Conservation (phyloP, 2,329 filamentous ascomycete species). For the Hypoxylon sp. region DNA sequence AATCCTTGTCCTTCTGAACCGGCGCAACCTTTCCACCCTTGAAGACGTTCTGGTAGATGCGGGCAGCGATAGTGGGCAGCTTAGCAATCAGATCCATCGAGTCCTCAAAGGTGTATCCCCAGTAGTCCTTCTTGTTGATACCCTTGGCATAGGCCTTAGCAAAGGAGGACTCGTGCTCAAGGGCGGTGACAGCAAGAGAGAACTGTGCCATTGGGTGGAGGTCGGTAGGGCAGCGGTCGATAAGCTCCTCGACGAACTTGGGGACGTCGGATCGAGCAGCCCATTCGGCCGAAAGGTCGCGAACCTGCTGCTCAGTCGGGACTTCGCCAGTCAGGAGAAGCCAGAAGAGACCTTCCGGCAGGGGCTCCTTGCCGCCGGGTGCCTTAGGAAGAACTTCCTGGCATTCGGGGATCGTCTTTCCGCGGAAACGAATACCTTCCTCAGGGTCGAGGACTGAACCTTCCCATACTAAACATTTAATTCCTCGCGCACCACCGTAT, state of each 20-base stretch:
- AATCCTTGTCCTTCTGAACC: conserved; percentile 99
- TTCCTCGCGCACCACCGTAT: conserved; percentile 98
- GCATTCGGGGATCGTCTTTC: conserved; percentile 99
- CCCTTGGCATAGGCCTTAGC: conserved; percentile 99
- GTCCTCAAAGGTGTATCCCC: conserved; percentile 99
- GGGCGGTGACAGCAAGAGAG: conserved; percentile 95
- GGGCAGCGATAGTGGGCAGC: conserved; percentile 96
- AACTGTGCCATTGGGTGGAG: conserved; percentile 99
- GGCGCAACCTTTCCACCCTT: conserved; percentile 98
- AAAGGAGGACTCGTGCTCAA: conserved; percentile 98
- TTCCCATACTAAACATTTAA: conserved; percentile 99
- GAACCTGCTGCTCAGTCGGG: conserved; percentile 97
- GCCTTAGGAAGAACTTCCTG: conserved; percentile 98
- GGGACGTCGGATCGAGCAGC: conserved; percentile 96
- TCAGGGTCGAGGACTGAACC: conserved; percentile 97
- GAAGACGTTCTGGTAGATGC: conserved; percentile 99
- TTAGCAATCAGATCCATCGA: conserved; percentile 99
- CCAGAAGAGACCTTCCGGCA: conserved; percentile 99
- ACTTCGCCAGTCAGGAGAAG: conserved; percentile 98
- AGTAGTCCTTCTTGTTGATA: conserved; percentile 99
- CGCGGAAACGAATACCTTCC: conserved; percentile 99
- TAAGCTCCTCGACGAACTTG: conserved; percentile 99
- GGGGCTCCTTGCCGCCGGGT: conserved; percentile 94
- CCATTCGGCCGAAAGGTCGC: conserved; percentile 98
- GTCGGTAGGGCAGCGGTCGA: conserved; percentile 98